phyloP scores from a whole-genome alignment of 345 rosid species.

The Corchorus capsularis region DNA sequence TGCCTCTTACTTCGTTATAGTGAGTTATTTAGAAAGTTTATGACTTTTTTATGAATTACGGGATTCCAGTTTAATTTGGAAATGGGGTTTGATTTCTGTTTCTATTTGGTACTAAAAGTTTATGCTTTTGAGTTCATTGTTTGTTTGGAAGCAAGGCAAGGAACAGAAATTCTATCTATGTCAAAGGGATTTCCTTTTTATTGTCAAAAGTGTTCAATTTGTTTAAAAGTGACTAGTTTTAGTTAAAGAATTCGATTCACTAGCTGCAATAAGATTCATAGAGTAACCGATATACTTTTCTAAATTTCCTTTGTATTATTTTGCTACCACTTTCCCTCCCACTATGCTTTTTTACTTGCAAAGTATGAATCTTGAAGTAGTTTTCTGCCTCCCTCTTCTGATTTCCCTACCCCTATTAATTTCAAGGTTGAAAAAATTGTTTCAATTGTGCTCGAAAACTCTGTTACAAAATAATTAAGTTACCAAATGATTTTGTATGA shows the following conservation, averaged over 20 bases:
- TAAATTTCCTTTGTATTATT: not conserved
- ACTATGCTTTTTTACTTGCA: not conserved
- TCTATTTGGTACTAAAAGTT: not conserved
- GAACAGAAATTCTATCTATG: not conserved
- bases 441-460: not conserved
- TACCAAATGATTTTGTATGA: not conserved
- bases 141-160: conserved; percentile 1
- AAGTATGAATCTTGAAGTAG: not conserved
- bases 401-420: not conserved
- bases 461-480: not conserved
- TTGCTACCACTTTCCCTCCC: not conserved
- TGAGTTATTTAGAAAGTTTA: conserved; percentile 24
- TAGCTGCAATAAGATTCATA: not conserved
- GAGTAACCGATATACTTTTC: not conserved
- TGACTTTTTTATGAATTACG: not conserved
- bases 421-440: not conserved
- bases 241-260: not conserved
- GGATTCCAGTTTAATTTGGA: not conserved
- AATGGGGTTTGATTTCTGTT: not conserved
- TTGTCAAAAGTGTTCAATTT: too few relatives aligned
- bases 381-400: not conserved
- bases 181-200: not conserved
- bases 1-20: conserved; percentile 70
- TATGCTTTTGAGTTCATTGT: not conserved
- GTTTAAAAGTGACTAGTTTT: not conserved